Evolutionary conservation across 2,329 filamentous ascomycete genomes (phyloP).

Genomic region (Arthrobotrys sphaeroides): DNA sequence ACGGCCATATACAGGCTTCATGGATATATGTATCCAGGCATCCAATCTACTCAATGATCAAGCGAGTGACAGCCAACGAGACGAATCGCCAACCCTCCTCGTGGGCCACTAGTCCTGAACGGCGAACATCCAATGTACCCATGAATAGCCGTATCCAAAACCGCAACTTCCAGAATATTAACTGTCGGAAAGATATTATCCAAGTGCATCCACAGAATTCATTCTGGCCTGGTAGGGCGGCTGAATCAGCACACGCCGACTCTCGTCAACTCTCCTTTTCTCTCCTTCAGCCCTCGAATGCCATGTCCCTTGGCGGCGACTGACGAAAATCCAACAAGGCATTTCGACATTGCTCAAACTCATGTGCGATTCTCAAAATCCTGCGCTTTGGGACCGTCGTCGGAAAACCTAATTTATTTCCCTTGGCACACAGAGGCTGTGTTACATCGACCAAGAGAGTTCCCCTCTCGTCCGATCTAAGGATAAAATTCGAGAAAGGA

Average conservation of each 20-base stretch:
- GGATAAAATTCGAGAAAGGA: not conserved
- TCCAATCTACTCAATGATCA: slow-evolving; percentile 17
- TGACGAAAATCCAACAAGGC: slow-evolving; percentile 16
- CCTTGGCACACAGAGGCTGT: slow-evolving; percentile 33
- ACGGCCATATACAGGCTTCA: not conserved
- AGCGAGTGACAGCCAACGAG: slow-evolving; percentile 13
- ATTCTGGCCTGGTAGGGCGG: slow-evolving; percentile 19
- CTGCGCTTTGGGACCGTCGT: slow-evolving; percentile 23
- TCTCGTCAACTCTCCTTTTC: not conserved
- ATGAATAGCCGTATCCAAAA: slow-evolving; percentile 40
- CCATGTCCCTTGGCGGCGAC: slow-evolving; percentile 24
- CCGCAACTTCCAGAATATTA: slow-evolving; percentile 17
- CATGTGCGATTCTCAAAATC: not conserved
- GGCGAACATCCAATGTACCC: slow-evolving; percentile 16
- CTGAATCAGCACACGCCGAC: slow-evolving; percentile 30
- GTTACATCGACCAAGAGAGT: not conserved
- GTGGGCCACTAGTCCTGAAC: slow-evolving; percentile 23
- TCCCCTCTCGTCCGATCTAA: not conserved
- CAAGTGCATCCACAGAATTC: not conserved
- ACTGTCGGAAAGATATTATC: not conserved
- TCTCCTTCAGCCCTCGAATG: slow-evolving; percentile 34
- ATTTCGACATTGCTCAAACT: not conserved
- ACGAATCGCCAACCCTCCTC: not conserved
- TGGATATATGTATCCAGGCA: slow-evolving; percentile 4
- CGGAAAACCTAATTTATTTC: not conserved